Evolutionary conservation across 2,329 filamentous ascomycete species (phyloP), one percentile per base, ranked within the genome.

Genomic region (Didymellaceae sp.): DNA sequence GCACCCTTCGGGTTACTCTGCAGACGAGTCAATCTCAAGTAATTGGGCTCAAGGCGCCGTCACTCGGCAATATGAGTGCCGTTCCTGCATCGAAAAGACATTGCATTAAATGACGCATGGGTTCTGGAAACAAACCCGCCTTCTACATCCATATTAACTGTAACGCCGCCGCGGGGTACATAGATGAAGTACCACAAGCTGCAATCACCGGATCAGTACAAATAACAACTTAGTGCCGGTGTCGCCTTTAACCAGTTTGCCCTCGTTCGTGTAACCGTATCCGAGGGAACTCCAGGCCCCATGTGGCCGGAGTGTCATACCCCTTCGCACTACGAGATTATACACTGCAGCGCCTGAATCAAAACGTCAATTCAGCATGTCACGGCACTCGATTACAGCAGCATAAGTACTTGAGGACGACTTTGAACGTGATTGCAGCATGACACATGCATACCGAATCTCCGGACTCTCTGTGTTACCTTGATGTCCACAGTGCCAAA

Each of bases 141-240:
- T 55, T 49, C 44, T 46, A 48, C 45, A 10, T 24, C 56, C 56
- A 68, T 63, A 68, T 59, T 61, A 57, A 55, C 30, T 50, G 58
- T 57, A 58, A 62, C 54, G 54, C 61, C 33, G 45, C 56, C 62
- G 68, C 65, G 66, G 65, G 67, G 65, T 65, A 67, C 66, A 61
- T 71, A 65, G 60, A 71, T 69, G 60, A 65, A 56, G 57, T 68
- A 63, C 52, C 54, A 65, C 65, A 59, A 54, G 30, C 45, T 42
- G 55, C 50, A 65, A 57, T 64, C 61, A 66, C 53, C 58, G 50
- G 57, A 61, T 57, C 55, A 56, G 22, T 48, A 49, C 31, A 43
- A 37, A 45, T 40, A 42, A 34, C 44, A 7, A 26, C n/a, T 37
- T 52, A 52, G 37, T 24, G 38, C 25, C 48, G 31, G 20, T 32